Conservation (phyloP, 169 alveolate species). For the Neospora caninum region DNA sequence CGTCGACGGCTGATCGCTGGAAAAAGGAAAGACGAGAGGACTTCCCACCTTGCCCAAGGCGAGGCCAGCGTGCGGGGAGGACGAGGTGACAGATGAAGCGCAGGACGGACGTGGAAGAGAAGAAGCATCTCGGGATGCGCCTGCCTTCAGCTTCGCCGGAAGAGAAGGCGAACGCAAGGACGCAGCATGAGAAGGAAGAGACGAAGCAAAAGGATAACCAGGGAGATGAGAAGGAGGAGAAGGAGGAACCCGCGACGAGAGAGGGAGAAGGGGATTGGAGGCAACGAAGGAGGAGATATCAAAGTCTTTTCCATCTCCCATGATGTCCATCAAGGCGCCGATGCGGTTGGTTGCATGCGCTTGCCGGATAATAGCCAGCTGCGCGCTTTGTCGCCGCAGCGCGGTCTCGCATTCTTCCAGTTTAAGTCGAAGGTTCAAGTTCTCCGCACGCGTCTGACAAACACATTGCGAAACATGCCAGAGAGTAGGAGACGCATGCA, state of each 20-base stretch:
- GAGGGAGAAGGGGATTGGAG: not conserved
- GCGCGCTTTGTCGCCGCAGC: slow-evolving; percentile 21
- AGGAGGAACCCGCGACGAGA: no score
- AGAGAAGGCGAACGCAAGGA: not conserved
- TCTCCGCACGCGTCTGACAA: slow-evolving; percentile 3
- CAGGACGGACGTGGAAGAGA: no score
- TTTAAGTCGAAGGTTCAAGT: not conserved
- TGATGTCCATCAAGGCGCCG: not conserved
- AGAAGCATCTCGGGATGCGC: not conserved
- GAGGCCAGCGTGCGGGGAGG: no score
- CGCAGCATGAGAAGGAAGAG: not conserved
- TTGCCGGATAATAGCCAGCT: not conserved
- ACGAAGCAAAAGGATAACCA: no score
- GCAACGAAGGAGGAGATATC: not conserved
- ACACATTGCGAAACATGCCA: not conserved
- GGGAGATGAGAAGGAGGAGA: no score
- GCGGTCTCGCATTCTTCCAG: not conserved
- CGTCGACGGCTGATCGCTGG: no score
- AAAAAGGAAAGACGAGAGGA: no score
- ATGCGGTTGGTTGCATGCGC: not conserved
- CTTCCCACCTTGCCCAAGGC: no score
- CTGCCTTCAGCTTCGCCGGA: not conserved
- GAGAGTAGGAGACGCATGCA: not conserved
- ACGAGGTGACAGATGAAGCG: no score
- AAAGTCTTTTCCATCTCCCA: not conserved